Percentiles rank a stretch among this genome's conserved stretches.
These are phyloP conservation scores for Vigna reflexopilosa DNA, from an alignment of 306 rosid species.

Conservation along the genomic window DNA sequence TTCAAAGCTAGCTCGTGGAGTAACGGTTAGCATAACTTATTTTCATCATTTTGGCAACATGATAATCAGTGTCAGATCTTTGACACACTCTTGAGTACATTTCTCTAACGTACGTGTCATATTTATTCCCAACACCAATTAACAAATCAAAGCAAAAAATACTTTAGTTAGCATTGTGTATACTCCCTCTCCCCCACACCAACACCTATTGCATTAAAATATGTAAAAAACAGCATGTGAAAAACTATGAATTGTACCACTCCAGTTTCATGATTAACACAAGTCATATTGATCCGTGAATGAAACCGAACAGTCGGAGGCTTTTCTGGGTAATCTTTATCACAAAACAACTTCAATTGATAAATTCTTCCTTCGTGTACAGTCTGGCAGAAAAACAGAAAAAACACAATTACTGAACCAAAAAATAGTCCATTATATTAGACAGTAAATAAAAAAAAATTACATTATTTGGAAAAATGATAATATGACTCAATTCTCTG, in stretches of 20 bases:
- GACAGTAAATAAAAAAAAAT: background rate
- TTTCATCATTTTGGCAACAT: background rate
- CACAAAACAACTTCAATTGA: slow-evolving; percentile 97
- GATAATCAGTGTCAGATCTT: background rate
- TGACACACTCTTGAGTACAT: slow-evolving; percentile 1
- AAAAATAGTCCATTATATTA: slow-evolving; percentile 30
- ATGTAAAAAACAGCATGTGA: slow-evolving; percentile 26
- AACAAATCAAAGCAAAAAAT: background rate
- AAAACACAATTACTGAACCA: slow-evolving; percentile 37
- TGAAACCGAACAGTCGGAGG: slow-evolving; percentile 97
- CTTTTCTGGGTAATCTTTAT: slow-evolving; percentile 98
- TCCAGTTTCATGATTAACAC: slow-evolving; percentile 99
- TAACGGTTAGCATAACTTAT: background rate
- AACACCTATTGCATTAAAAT: slow-evolving; percentile 8
- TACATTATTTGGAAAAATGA: background rate
- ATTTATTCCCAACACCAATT: background rate
- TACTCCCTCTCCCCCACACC: background rate
- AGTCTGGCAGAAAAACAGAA: slow-evolving; percentile 54
- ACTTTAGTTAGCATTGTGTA: slow-evolving; percentile 7
- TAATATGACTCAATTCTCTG: slow-evolving; percentile 2
- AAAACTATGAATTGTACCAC: slow-evolving; percentile 69
- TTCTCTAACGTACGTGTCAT: slow-evolving; percentile 14
- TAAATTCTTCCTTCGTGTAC: slow-evolving; percentile 99
- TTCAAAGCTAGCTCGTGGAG: background rate
- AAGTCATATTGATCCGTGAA: slow-evolving; percentile 96